These are phyloP conservation scores for Erythrobasidium yunnanense DNA, from an alignment of 768 basidiomycete genomes.

Conservation along the genomic window DNA sequence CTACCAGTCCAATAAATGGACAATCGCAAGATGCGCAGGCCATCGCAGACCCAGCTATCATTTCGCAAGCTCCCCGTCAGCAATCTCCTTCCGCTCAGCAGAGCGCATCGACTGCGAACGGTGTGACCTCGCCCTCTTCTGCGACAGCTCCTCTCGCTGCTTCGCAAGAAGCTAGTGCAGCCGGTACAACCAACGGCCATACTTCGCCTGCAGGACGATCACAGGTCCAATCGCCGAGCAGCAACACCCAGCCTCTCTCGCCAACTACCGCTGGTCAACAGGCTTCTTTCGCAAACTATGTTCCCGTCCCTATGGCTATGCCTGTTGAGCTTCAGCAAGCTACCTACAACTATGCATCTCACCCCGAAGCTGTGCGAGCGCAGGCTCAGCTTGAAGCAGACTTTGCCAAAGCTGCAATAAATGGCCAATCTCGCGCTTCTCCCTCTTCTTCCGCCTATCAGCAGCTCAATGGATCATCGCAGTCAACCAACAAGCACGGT, in stretches of 20 bases:
- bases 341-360: not conserved
- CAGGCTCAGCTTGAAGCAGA: not conserved
- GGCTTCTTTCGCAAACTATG: not conserved
- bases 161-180: not conserved
- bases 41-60: slow-evolving; percentile 19
- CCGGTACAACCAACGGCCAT: no score
- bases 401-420: not conserved
- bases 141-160: not conserved
- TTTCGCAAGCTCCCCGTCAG: not conserved
- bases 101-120: not conserved
- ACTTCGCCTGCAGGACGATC: no score
- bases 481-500: not conserved
- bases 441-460: not conserved
- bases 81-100: not conserved
- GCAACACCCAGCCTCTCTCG: no score
- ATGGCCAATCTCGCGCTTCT: not conserved
- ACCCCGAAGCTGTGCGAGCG: not conserved
- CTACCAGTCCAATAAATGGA: not conserved
- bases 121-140: not conserved
- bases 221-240: no score
- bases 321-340: not conserved
- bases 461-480: not conserved
- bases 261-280: no score
- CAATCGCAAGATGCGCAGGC: not conserved
- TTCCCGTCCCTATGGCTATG: not conserved